Percentiles rank a stretch among this genome's conserved stretches.
phyloP scores from a whole-genome alignment of 2,329 filamentous ascomycete species.

The Penicillium polonicum region DNA sequence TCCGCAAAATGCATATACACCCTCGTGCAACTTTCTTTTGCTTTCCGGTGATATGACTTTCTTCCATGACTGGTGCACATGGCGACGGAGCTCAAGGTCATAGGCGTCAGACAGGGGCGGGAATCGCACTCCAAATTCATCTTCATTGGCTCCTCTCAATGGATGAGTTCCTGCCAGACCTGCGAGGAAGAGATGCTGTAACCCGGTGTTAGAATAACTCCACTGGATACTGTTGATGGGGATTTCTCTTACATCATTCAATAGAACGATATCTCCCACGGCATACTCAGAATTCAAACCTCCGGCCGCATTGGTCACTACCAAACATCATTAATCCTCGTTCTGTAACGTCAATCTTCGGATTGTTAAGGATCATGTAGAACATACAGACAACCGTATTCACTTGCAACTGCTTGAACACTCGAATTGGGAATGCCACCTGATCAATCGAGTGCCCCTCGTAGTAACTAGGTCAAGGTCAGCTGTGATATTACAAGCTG shows the following conservation, averaged over 20 bases:
- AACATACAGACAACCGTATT: constrained; percentile 57
- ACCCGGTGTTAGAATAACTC: constrained; percentile 13
- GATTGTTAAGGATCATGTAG: background rate
- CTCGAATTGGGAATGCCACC: constrained; percentile 63
- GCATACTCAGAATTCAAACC: constrained; percentile 63
- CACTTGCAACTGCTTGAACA: constrained; percentile 62
- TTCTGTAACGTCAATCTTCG: background rate
- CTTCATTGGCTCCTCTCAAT: constrained; percentile 61
- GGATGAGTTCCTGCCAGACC: constrained; percentile 62
- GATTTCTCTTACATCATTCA: constrained; percentile 57
- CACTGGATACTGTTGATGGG: background rate
- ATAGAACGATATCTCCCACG: constrained; percentile 63
- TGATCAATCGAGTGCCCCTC: constrained; percentile 64
- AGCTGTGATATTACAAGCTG: constrained; percentile 5
- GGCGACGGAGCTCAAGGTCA: constrained; percentile 59
- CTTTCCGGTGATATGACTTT: constrained; percentile 47
- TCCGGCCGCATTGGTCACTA: constrained; percentile 67
- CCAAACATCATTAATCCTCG: constrained; percentile 7
- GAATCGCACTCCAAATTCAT: constrained; percentile 63
- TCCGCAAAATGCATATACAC: constrained; percentile 64
- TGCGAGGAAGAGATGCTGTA: constrained; percentile 62
- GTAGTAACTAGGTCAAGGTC: constrained; percentile 55
- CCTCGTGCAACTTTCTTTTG: constrained; percentile 59
- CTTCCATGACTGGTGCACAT: constrained; percentile 58
- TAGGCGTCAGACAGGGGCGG: constrained; percentile 66